phyloP scores from a whole-genome alignment of 2,329 filamentous ascomycete species.

The Botrytis porri region DNA sequence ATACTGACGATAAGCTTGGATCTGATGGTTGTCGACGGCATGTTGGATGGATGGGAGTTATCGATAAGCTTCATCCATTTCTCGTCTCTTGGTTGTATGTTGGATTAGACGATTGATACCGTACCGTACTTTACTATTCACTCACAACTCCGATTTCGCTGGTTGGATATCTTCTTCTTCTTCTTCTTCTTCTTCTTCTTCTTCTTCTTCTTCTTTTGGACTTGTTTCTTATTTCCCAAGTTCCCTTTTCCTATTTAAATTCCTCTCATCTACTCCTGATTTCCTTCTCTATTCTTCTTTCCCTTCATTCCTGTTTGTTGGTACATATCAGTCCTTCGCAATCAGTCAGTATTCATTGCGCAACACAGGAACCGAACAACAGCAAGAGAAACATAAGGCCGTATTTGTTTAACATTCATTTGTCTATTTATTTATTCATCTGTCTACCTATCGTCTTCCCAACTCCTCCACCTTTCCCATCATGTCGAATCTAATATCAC shows the following conservation, averaged over 20 bases:
- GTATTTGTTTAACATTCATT: neutral
- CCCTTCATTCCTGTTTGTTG: neutral
- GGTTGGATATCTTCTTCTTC: neutral
- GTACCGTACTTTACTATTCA: neutral
- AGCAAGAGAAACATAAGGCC: neutral
- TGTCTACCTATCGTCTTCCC: neutral
- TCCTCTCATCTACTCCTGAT: neutral
- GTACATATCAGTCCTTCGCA: neutral
- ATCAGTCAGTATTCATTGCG: neutral
- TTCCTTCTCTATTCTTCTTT: neutral
- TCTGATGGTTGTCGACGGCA: constrained; percentile 2
- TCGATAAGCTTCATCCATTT: constrained; percentile 2
- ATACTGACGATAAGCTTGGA: neutral
- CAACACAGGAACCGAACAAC: neutral
- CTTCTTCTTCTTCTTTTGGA: neutral
- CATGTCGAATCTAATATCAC: constrained; percentile 2
- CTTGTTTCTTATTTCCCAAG: neutral
- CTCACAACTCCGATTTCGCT: neutral
- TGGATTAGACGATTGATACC: neutral
- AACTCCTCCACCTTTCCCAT: neutral
- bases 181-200: neutral
- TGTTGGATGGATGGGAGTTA: neutral
- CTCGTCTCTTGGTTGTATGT: neutral
- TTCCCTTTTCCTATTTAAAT: constrained; percentile 6
- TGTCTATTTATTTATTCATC: neutral